These are phyloP conservation scores for Coniochaeta sp. DNA, from an alignment of 2,329 filamentous ascomycete genomes.

Conservation along the genomic window DNA sequence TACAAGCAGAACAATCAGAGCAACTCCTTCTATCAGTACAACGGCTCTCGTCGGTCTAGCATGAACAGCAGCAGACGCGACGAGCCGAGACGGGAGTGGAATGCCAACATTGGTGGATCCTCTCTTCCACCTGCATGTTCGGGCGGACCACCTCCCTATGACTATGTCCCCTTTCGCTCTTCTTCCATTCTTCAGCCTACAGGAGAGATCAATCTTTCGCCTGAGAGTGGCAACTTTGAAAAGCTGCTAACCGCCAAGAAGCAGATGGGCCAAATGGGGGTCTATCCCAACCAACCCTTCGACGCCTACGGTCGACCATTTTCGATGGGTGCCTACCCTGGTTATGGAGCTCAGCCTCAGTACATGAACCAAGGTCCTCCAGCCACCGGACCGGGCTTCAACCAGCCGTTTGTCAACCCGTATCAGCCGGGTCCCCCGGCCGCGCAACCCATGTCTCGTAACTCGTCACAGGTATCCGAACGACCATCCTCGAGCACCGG, in stretches of 20 bases:
- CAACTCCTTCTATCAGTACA: conserved; percentile 20
- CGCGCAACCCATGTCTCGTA: conserved; percentile 74
- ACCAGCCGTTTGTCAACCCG: conserved; percentile 36
- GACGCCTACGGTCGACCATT: conserved; percentile 5
- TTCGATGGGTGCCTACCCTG: conserved; percentile 18
- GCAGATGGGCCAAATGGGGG: conserved; percentile 37
- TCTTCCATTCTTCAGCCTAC: conserved; percentile 19
- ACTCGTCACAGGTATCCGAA: conserved; percentile 71
- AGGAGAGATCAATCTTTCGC: conserved; percentile 52
- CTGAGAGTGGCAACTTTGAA: conserved; percentile 64
- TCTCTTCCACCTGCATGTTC: conserved; percentile 11
- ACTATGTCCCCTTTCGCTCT: conserved; percentile 18
- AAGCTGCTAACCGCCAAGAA: conserved; percentile 62
- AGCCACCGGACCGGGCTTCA: conserved; percentile 41
- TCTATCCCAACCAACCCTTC: neutral
- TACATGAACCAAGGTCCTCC: conserved; percentile 39
- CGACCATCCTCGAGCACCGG: conserved; percentile 57
- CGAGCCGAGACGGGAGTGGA: conserved; percentile 20
- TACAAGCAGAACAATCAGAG: conserved; percentile 17
- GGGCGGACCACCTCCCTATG: conserved; percentile 14
- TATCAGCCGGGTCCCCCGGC: conserved; percentile 27
- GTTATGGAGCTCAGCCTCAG: conserved; percentile 30
- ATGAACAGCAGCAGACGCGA: conserved; percentile 28
- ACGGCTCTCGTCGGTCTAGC: conserved; percentile 5
- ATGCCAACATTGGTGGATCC: conserved; percentile 15